Percentiles rank a stretch among this genome's conserved stretches.
phyloP scores from a whole-genome alignment of 2,329 filamentous ascomycete genomes.

The Fusarium sp. region DNA sequence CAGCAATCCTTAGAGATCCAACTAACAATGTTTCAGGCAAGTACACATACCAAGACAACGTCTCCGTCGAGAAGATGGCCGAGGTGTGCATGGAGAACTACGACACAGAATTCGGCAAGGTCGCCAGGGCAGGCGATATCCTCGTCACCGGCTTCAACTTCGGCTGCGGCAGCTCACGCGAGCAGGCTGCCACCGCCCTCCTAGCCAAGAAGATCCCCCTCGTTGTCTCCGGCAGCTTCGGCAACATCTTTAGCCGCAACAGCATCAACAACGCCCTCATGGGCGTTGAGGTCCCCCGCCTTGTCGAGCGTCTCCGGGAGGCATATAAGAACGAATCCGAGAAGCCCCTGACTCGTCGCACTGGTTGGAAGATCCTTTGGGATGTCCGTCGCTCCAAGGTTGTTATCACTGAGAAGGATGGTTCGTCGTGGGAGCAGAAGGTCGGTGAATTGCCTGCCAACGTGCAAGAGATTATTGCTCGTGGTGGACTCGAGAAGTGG shows the following conservation, averaged over 20 bases:
- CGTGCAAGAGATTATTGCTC: conserved; percentile 86
- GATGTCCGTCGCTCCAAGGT: conserved; percentile 81
- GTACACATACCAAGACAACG: conserved; percentile 90
- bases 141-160: conserved; percentile 91
- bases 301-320: conserved; percentile 75
- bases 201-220: conserved; percentile 84
- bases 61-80: conserved; percentile 83
- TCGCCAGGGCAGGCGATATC: conserved; percentile 79
- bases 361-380: conserved; percentile 87
- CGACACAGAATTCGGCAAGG: conserved; percentile 75
- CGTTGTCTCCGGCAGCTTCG: conserved; percentile 83
- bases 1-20: accelerated
- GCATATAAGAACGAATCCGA: conserved; percentile 63
- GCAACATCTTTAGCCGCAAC: conserved; percentile 85
- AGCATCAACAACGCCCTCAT: conserved; percentile 84
- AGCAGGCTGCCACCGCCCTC: conserved; percentile 85
- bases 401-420: conserved; percentile 76
- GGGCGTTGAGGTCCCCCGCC: conserved; percentile 75
- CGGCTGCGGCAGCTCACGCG: conserved; percentile 82
- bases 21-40: conserved; percentile 62
- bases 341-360: conserved; percentile 75
- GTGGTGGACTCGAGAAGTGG: conserved; percentile 85
- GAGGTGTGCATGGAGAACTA: conserved; percentile 96
- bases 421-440: conserved; percentile 79
- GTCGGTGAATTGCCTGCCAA: conserved; percentile 87